Evolutionary conservation across 148 eudicot genomes (phyloP).

Genomic region (Mesembryanthemum crystallinum): DNA sequence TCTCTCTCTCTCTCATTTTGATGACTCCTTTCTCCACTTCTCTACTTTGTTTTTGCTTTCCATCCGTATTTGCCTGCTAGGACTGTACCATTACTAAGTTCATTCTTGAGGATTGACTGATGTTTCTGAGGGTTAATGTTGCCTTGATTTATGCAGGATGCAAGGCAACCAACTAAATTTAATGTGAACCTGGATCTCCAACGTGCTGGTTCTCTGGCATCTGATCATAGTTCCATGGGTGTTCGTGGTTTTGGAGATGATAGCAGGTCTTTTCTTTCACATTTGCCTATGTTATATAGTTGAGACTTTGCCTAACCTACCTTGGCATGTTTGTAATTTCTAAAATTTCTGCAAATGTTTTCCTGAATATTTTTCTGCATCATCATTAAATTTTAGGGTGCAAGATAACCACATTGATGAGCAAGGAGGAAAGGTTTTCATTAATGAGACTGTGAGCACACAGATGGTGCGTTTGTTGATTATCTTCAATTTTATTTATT

Average conservation of each 20-base stretch:
- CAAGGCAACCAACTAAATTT: constrained; percentile 34
- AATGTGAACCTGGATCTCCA: constrained; percentile 34
- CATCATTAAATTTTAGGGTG: constrained; percentile 37
- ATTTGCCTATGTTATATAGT: neutral
- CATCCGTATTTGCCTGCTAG: neutral
- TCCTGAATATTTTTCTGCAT: constrained; percentile 13
- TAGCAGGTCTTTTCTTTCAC: constrained; percentile 42
- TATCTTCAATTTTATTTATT: constrained; percentile 12
- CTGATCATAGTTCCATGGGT: constrained; percentile 33
- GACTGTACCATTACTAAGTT: neutral
- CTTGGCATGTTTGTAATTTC: neutral
- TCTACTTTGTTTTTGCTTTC: neutral
- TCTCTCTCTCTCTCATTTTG: too few species aligned
- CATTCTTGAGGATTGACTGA: constrained; percentile 1
- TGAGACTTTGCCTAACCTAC: neutral
- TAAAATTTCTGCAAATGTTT: neutral
- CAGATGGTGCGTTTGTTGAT: constrained; percentile 32
- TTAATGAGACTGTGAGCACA: constrained; percentile 43
- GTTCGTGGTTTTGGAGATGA: constrained; percentile 35
- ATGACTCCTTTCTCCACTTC: too few species aligned
- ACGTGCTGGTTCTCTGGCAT: constrained; percentile 38
- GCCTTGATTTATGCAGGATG: constrained; percentile 49
- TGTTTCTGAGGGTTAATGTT: constrained; percentile 8
- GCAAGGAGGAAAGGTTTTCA: constrained; percentile 33
- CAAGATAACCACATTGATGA: constrained; percentile 48